Conservation (phyloP, 2,329 filamentous ascomycete genomes). For the Pestalotiopsis sp. region DNA sequence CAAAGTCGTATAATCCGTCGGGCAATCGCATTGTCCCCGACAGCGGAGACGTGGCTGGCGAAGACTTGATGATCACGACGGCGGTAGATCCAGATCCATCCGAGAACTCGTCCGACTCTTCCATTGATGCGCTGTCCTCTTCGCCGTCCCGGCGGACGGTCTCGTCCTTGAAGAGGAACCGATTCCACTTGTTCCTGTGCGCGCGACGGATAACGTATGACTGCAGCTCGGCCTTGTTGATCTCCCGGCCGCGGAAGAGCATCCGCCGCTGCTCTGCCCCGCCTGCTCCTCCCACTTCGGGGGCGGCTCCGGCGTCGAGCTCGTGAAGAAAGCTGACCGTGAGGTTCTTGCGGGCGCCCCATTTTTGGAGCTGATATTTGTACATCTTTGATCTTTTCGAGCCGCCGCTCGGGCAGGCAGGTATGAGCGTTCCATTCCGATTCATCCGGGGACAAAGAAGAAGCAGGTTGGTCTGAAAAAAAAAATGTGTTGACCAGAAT, state of each 20-base stretch:
- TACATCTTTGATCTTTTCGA: neutral
- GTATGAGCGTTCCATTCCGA: neutral
- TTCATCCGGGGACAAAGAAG: neutral
- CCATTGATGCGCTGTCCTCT: too few relatives aligned
- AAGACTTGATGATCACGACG: neutral
- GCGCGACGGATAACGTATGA: neutral
- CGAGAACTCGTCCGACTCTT: neutral
- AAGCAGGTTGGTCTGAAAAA: too few relatives aligned
- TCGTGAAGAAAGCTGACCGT: neutral
- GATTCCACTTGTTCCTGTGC: neutral
- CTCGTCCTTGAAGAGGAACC: neutral
- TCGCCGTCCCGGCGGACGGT: too few relatives aligned
- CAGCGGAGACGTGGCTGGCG: neutral
- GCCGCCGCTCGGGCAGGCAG: too few relatives aligned
- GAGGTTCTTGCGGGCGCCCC: neutral
- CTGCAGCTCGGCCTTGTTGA: neutral
- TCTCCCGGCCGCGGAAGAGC: neutral
- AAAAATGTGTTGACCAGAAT: too few relatives aligned
- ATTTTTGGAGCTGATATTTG: neutral
- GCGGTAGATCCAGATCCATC: neutral
- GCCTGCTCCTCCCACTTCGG: neutral
- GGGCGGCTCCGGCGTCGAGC: neutral
- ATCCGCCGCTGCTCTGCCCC: neutral
- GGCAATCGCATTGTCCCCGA: neutral
- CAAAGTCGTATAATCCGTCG: neutral